phyloP scores from a whole-genome alignment of 2,329 filamentous ascomycete genomes.

The Aphanoascus verrucosus region DNA sequence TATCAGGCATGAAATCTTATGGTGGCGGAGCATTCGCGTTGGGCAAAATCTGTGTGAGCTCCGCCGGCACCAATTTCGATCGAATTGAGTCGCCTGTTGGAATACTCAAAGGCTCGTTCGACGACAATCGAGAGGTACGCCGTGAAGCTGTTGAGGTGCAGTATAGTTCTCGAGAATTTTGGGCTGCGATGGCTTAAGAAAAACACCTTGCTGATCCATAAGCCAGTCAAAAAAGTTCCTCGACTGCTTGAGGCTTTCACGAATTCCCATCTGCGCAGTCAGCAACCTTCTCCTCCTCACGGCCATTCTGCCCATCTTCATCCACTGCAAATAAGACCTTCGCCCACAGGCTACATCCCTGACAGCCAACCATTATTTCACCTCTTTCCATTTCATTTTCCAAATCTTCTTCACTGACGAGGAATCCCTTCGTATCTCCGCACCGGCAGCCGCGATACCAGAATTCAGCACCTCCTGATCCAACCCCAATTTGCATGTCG shows the following conservation, averaged over 20 bases:
- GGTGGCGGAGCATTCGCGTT: too few relatives aligned
- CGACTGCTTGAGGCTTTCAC: not conserved
- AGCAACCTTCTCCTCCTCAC: not conserved
- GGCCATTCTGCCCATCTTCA: conserved; percentile 18
- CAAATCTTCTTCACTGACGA: conserved; percentile 45
- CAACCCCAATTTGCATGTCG: conserved; percentile 37
- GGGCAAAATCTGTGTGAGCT: too few relatives aligned
- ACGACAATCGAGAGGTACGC: too few relatives aligned
- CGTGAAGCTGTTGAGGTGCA: too few relatives aligned
- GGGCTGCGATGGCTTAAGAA: too few relatives aligned
- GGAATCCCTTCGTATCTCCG: conserved; percentile 47
- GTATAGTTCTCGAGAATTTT: too few relatives aligned
- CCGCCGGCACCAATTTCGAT: too few relatives aligned
- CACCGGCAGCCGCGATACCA: conserved; percentile 50
- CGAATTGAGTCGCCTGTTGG: too few relatives aligned
- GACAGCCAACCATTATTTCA: conserved; percentile 51
- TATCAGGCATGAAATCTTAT: too few relatives aligned
- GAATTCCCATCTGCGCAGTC: not conserved
- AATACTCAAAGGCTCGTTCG: too few relatives aligned
- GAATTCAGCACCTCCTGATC: conserved; percentile 25
- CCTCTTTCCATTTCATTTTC: conserved; percentile 40
- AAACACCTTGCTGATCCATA: not conserved
- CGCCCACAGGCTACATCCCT: conserved; percentile 54
- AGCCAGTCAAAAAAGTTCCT: not conserved
- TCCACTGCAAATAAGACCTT: conserved; percentile 49